These are phyloP conservation scores for Pogostemon cablin DNA, from an alignment of 257 asterid genomes.

Conservation along the genomic window DNA sequence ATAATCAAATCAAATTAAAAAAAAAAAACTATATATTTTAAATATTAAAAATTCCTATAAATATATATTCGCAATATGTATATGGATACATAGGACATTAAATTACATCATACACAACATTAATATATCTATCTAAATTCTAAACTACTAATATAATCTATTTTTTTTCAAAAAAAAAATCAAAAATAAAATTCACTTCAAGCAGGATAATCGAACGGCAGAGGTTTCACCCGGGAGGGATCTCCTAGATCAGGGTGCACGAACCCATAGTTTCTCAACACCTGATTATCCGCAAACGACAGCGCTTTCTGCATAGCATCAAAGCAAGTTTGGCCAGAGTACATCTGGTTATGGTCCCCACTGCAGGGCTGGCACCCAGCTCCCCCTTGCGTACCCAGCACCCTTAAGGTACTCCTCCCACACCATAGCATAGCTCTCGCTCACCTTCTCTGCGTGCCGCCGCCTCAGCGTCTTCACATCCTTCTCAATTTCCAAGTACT, in stretches of 20 bases:
- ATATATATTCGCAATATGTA: too few relatives aligned
- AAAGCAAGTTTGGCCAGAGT: constrained; percentile 61
- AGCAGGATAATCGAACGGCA: constrained; percentile 78
- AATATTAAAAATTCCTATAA: too few relatives aligned
- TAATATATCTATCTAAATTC: too few relatives aligned
- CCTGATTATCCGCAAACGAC: constrained; percentile 86
- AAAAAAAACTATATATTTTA: too few relatives aligned
- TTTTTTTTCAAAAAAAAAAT: too few relatives aligned
- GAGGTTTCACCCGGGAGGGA: constrained; percentile 59
- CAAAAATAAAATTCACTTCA: not conserved
- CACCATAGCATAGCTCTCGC: constrained; percentile 46
- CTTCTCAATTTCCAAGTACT: constrained; percentile 51
- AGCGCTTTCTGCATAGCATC: constrained; percentile 74
- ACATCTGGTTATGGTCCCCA: constrained; percentile 72
- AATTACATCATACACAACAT: too few relatives aligned
- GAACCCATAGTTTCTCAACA: constrained; percentile 75
- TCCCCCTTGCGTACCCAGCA: constrained; percentile 55
- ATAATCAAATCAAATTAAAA: too few relatives aligned
- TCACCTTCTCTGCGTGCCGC: constrained; percentile 68
- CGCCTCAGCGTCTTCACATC: constrained; percentile 47
- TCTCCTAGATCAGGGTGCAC: constrained; percentile 62
- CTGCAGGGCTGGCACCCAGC: constrained; percentile 93
- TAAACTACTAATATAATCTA: too few relatives aligned
- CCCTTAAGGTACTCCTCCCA: constrained; percentile 66
- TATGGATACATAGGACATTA: too few relatives aligned